phyloP scores from a whole-genome alignment of 2,329 filamentous ascomycete species.

The Diaporthe ilicicola region DNA sequence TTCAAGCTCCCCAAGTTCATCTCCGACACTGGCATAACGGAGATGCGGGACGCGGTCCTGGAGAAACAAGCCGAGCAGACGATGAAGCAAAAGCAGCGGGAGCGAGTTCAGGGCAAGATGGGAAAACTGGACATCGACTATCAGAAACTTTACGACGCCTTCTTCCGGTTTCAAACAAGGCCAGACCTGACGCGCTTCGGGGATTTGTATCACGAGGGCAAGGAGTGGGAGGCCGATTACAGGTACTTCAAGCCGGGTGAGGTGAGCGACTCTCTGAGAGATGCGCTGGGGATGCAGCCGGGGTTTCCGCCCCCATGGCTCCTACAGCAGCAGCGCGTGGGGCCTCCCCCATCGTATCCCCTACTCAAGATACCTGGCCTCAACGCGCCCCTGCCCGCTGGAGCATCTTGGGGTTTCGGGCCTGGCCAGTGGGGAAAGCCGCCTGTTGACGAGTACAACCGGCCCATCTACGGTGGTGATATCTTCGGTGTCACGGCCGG shows the following conservation, averaged over 20 bases:
- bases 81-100: constrained; percentile 94
- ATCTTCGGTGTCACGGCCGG: constrained; percentile 79
- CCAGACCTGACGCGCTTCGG: constrained; percentile 93
- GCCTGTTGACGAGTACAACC: constrained; percentile 91
- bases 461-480: constrained; percentile 91
- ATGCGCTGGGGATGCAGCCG: constrained; percentile 92
- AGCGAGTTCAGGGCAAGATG: constrained; percentile 94
- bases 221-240: constrained; percentile 96
- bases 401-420: constrained; percentile 93
- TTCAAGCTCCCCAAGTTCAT: constrained; percentile 97
- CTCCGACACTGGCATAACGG: constrained; percentile 93
- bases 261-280: constrained; percentile 86
- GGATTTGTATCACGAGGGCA: constrained; percentile 99
- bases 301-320: constrained; percentile 96
- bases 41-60: constrained; percentile 96
- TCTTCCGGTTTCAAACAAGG: constrained; percentile 98
- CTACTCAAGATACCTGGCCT: constrained; percentile 94
- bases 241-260: constrained; percentile 91
- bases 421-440: constrained; percentile 97
- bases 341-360: constrained; percentile 92
- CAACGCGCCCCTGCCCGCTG: constrained; percentile 89
- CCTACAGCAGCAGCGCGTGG: constrained; percentile 94
- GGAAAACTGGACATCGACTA: constrained; percentile 98
- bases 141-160: constrained; percentile 96
- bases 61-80: constrained; percentile 95